Evolutionary conservation across 1,284 basidiomycete species (phyloP), one percentile per base, ranked within the genome.

Genomic region (Macrocystidia cucumis): DNA sequence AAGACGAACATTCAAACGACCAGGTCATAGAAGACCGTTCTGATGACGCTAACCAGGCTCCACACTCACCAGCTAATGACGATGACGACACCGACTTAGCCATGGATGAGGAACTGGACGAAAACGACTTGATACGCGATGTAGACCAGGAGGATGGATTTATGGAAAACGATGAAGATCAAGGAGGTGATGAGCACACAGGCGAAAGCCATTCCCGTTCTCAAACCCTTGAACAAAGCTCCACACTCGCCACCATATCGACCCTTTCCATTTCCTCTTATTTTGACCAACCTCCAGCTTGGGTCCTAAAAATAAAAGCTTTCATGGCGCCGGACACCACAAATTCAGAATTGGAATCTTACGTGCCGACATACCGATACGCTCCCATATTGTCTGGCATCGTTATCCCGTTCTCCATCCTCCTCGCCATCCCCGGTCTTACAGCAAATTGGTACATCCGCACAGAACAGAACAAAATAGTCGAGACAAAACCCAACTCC

Each of bases 371-470:
- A 30, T 78, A 78, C 46, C 74, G 79, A 9, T 57, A 43, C 17
- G 12, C 44, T 25, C 46, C 40, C 28, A 42, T 49, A 34, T n/a
- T 46, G 11, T 43, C 43, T 19, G 41, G 47, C 12, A 29, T 44
- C 17, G 29, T 47, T 29, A 47, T 43, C 28, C 43, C 43, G 34
- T 41, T 48, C 26, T 44, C 32, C 9, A 86, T 91, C 40, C 64
- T 91, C 12, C 66, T 91, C 18, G 85, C 86, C 49, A 84, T 90
- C 29, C 86, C 85, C 0, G 81, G 81, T 9, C 54, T 88, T 14
- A 88, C 83, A 0, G 76, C 60, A 31, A 55, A 62, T 26, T 85
- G 83, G 83, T 83, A 83, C 47, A 68, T 80, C 35, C 65, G 63
- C 19, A 81, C 71, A 0, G 56, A 64, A n/a, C 56, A 58, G 14